phyloP scores from a whole-genome alignment of 2,329 filamentous ascomycete species.

The Diaporthe eres region DNA sequence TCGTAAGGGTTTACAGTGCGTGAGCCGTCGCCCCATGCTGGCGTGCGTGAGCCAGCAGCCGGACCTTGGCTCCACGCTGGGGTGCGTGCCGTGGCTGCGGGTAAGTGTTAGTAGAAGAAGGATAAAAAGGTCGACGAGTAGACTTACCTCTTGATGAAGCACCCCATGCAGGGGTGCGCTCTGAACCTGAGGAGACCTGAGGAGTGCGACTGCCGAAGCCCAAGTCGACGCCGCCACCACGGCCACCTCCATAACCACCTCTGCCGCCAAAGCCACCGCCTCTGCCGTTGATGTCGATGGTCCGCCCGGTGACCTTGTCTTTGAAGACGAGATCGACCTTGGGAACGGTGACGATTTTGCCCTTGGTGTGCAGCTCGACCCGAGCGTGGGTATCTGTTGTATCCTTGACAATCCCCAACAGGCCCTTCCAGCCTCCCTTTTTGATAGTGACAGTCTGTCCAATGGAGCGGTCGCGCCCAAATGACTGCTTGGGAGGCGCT shows the following conservation, averaged over 20 bases:
- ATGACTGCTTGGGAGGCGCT: conserved; percentile 76
- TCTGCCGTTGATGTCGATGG: conserved; percentile 77
- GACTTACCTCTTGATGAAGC: conserved; percentile 71
- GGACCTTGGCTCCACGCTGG: conserved; percentile 72
- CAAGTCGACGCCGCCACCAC: conserved; percentile 58
- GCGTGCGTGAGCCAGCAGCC: conserved; percentile 73
- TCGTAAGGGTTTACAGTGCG: conserved; percentile 80
- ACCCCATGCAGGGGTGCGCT: conserved; percentile 84
- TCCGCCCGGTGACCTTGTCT: conserved; percentile 84
- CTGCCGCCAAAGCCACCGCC: conserved; percentile 57
- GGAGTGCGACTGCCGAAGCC: conserved; percentile 81
- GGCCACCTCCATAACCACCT: conserved; percentile 60
- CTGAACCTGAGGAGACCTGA: conserved; percentile 69
- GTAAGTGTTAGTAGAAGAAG: conserved; percentile 46
- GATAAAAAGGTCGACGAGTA: background rate
- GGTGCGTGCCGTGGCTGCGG: conserved; percentile 69
- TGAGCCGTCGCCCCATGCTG: conserved; percentile 79
- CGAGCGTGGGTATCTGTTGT: conserved; percentile 88
- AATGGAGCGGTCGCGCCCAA: conserved; percentile 85
- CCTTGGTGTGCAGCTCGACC: conserved; percentile 94
- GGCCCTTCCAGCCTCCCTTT: conserved; percentile 90
- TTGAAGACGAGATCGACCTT: conserved; percentile 89
- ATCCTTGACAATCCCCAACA: conserved; percentile 96
- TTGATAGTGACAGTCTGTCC: conserved; percentile 93
- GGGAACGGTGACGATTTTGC: conserved; percentile 87